Evolutionary conservation across 2,329 filamentous ascomycete species (phyloP).

Genomic region (Sporothrix phasma): DNA sequence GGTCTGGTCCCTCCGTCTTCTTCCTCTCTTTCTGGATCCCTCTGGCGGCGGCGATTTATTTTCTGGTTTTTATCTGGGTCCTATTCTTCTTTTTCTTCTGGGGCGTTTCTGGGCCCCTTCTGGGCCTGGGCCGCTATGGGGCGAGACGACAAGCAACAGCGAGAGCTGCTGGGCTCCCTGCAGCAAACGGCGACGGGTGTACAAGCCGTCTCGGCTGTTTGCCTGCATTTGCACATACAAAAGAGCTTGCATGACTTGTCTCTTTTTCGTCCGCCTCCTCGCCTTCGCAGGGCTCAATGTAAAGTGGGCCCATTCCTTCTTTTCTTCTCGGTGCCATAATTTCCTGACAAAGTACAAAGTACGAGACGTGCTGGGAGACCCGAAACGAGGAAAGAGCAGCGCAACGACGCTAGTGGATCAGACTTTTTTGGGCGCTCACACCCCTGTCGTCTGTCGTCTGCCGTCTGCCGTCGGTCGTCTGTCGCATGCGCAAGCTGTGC

Average conservation of each 20-base stretch:
- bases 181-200: conserved; percentile 7
- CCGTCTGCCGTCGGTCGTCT: conserved; percentile 5
- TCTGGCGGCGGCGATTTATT: background rate
- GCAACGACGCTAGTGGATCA: conserved; percentile 13
- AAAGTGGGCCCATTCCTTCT: conserved; percentile 3
- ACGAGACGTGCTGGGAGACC: conserved; percentile 11
- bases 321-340: conserved; percentile 4
- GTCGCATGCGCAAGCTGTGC: background rate
- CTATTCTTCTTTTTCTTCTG: conserved; percentile 7
- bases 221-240: background rate
- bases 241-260: background rate
- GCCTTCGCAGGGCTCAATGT: conserved; percentile 10
- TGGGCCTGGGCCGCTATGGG: background rate
- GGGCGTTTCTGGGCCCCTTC: background rate
- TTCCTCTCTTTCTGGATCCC: background rate
- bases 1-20: background rate
- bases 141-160: background rate
- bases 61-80: conserved; percentile 3
- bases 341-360: conserved; percentile 9
- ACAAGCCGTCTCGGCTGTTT: conserved; percentile 10
- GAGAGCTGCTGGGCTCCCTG: background rate
- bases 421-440: conserved; percentile 9
- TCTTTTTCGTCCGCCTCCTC: conserved; percentile 5
- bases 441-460: conserved; percentile 9
- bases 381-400: conserved; percentile 15